Conservation (phyloP, 768 basidiomycete species). For the Ephemerocybe angulata region DNA sequence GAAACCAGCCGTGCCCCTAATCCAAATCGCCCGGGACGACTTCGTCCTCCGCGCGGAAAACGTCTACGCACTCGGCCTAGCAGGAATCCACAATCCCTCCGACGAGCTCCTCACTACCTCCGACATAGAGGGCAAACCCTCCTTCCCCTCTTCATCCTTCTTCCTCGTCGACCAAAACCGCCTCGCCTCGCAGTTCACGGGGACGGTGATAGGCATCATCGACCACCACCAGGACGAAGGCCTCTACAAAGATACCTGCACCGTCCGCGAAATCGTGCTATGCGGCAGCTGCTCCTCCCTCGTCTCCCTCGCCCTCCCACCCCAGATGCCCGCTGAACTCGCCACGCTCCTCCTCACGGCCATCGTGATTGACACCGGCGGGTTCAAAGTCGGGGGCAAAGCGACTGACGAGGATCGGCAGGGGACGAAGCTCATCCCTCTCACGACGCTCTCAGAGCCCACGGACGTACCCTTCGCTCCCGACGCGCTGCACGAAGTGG, state of each 20-base stretch:
- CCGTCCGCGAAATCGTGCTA: conserved; percentile 65
- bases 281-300: conserved; percentile 80
- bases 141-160: conserved; percentile 55
- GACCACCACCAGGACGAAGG: conserved; percentile 94
- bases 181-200: conserved; percentile 45
- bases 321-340: conserved; percentile 53
- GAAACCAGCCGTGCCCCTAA: conserved; percentile 63
- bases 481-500: conserved; percentile 29
- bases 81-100: conserved; percentile 47
- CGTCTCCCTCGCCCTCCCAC: conserved; percentile 33
- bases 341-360: conserved; percentile 77
- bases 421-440: conserved; percentile 61
- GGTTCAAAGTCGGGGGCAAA: conserved; percentile 75
- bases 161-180: conserved; percentile 92
- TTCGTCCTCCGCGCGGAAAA: conserved; percentile 87
- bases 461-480: conserved; percentile 13
- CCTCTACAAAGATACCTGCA: conserved; percentile 51
- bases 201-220: conserved; percentile 69
- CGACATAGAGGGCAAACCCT: conserved; percentile 51
- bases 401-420: conserved; percentile 60
- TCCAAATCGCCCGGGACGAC: conserved; percentile 65
- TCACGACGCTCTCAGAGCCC: conserved; percentile 39
- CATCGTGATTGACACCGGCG: conserved; percentile 84
- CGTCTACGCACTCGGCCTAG: conserved; percentile 62
- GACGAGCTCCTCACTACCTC: conserved; percentile 63